phyloP scores from a whole-genome alignment of 768 basidiomycete genomes.

The Kockovaella imperatae region DNA sequence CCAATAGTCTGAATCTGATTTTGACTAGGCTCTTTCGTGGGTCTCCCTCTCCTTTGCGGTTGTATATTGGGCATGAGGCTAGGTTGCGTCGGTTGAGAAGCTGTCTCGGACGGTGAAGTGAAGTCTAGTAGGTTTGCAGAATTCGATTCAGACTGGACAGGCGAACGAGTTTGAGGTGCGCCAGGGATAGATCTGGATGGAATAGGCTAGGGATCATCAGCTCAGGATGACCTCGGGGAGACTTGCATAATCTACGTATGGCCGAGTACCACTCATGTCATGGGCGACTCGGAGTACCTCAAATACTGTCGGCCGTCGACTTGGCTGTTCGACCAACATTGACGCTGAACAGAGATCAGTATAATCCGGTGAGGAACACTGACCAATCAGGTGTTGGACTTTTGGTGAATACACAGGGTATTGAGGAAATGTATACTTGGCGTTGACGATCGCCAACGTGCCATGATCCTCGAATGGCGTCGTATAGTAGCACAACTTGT shows the following conservation, averaged over 20 bases:
- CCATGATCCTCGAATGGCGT: slow-evolving; percentile 99
- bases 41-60: slow-evolving; percentile 41
- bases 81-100: slow-evolving; percentile 17
- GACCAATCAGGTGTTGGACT: slow-evolving; percentile 77
- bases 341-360: slow-evolving; percentile 54
- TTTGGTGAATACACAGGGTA: slow-evolving; percentile 78
- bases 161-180: slow-evolving; percentile 10
- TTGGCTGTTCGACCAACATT: slow-evolving; percentile 86
- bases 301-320: slow-evolving; percentile 77
- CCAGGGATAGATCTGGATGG: slow-evolving; percentile 18
- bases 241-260: slow-evolving; percentile 61
- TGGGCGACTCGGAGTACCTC: slow-evolving; percentile 78
- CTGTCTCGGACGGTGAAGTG: slow-evolving; percentile 17
- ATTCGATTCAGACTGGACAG: slow-evolving; percentile 5
- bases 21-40: slow-evolving; percentile 26
- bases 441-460: slow-evolving; percentile 89
- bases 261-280: slow-evolving; percentile 75
- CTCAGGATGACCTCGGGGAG: background rate
- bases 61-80: slow-evolving; percentile 28
- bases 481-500: slow-evolving; percentile 98
- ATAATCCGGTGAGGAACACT: slow-evolving; percentile 9
- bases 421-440: slow-evolving; percentile 83
- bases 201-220: slow-evolving; percentile 12
- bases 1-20: slow-evolving; percentile 9
- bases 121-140: slow-evolving; percentile 32